A percentile compares a stretch with the other conserved stretches of the same genome.
Conservation (phyloP, 164 flowering plant species). For the Magnolia sinica region DNA sequence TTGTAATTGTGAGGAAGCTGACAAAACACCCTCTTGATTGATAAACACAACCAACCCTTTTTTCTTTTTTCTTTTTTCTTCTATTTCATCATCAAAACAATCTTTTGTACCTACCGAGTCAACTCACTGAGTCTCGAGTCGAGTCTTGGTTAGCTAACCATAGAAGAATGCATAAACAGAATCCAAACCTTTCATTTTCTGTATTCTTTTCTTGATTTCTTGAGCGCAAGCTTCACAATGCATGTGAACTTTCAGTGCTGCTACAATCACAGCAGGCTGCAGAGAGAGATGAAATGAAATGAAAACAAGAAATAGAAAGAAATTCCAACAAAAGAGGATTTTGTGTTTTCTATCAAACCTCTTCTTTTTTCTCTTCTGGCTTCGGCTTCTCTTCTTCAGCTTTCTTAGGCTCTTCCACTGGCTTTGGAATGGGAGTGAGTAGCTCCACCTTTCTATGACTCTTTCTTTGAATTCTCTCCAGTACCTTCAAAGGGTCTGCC, state of each 20-base stretch:
- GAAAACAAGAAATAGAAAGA: not conserved
- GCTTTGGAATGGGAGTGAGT: not conserved
- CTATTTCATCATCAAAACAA: too few relatives aligned
- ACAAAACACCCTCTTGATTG: too few relatives aligned
- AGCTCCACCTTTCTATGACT: conserved; percentile 7
- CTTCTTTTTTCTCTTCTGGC: conserved; percentile 7
- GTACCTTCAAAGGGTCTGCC: conserved; percentile 3
- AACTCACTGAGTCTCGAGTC: too few relatives aligned
- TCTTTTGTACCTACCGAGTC: too few relatives aligned
- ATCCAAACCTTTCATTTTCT: conserved; percentile 70
- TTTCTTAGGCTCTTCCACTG: not conserved
- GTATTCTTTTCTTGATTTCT: conserved; percentile 67
- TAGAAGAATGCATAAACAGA: too few relatives aligned
- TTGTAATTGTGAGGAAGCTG: too few relatives aligned
- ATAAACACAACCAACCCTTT: too few relatives aligned
- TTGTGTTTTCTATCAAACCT: not conserved
- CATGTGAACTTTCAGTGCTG: conserved; percentile 73
- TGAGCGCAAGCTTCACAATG: conserved; percentile 88
- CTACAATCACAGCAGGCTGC: conserved; percentile 53
- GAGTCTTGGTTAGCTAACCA: too few relatives aligned
- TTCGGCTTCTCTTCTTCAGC: conserved; percentile 24
- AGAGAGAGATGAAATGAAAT: not conserved
- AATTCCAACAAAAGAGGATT: not conserved
- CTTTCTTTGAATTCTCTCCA: not conserved
- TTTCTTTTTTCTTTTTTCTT: too few relatives aligned